A percentile compares a stretch with the other conserved stretches of the same genome.
These are phyloP conservation scores for Hypholoma sublateritium DNA, from an alignment of 768 basidiomycete genomes.

Conservation along the genomic window DNA sequence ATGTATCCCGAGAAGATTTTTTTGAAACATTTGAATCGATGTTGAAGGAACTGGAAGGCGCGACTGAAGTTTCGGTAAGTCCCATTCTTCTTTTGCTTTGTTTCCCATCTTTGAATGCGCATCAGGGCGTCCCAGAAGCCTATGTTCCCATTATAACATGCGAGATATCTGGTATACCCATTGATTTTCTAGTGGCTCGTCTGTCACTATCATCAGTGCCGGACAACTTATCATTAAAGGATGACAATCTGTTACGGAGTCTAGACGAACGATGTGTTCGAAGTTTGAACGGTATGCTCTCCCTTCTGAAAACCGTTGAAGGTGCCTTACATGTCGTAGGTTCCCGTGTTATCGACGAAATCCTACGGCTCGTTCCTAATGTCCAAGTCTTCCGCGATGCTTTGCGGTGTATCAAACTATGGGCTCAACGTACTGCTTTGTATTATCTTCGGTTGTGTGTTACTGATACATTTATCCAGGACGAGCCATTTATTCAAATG, in stretches of 20 bases:
- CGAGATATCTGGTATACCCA: conserved; percentile 87
- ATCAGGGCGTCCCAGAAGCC: conserved; percentile 92
- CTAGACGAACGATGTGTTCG: conserved; percentile 93
- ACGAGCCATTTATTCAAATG: conserved; percentile 96
- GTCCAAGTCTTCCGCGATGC: conserved; percentile 94
- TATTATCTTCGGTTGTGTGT: neutral
- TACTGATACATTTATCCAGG: conserved; percentile 41
- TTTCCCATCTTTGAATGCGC: conserved; percentile 5
- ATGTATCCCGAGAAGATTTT: conserved; percentile 94
- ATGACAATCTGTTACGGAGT: conserved; percentile 89
- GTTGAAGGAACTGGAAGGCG: conserved; percentile 81
- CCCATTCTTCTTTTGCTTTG: neutral
- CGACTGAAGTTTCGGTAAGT: conserved; percentile 85
- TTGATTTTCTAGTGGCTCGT: conserved; percentile 94
- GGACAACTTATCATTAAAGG: conserved; percentile 85
- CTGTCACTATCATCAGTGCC: conserved; percentile 85
- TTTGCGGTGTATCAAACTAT: conserved; percentile 93
- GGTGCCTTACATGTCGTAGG: conserved; percentile 45
- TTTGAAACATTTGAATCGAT: conserved; percentile 89
- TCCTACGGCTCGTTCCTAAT: conserved; percentile 91
- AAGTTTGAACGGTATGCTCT: conserved; percentile 78
- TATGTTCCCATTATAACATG: conserved; percentile 95
- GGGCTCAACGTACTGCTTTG: conserved; percentile 77
- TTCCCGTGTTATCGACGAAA: conserved; percentile 94
- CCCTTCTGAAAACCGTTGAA: neutral